Conservation (phyloP, 2,329 filamentous ascomycete genomes). For the Orbilia oligospora region DNA sequence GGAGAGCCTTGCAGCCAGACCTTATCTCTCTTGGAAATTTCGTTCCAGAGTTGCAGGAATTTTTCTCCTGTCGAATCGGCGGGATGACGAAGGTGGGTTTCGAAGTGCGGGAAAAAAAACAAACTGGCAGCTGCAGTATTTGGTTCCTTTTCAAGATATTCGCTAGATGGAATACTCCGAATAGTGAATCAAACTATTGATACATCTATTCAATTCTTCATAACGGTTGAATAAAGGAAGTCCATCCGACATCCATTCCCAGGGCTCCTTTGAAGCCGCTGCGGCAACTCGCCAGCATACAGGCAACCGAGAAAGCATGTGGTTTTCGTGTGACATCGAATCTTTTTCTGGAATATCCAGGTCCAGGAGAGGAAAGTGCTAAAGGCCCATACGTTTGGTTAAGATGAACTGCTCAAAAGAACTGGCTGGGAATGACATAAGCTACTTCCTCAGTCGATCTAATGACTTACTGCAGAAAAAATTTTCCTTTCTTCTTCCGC, state of each 20-base stretch:
- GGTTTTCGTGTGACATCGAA: constrained; percentile 56
- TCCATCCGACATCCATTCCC: constrained; percentile 24
- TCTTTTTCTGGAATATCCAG: constrained; percentile 56
- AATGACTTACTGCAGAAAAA: constrained; percentile 27
- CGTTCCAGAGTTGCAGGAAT: constrained; percentile 31
- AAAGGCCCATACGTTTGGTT: constrained; percentile 52
- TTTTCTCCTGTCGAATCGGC: constrained; percentile 25
- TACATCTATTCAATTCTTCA: background rate
- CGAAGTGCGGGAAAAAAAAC: constrained; percentile 32
- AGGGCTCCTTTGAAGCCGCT: constrained; percentile 46
- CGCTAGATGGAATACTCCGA: constrained; percentile 50
- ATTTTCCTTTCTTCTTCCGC: constrained; percentile 33
- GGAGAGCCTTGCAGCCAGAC: constrained; percentile 18
- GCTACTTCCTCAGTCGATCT: constrained; percentile 60
- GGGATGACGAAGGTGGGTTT: constrained; percentile 58
- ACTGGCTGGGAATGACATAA: constrained; percentile 54
- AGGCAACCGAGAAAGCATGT: constrained; percentile 55
- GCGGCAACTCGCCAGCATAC: constrained; percentile 48
- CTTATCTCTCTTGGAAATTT: constrained; percentile 28
- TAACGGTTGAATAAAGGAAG: constrained; percentile 8
- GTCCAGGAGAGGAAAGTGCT: constrained; percentile 58
- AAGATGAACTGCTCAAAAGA: constrained; percentile 48
- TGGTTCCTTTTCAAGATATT: background rate
- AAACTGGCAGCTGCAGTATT: constrained; percentile 16
- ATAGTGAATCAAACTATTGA: background rate